Base-by-base conservation (phyloP, 2,329 filamentous ascomycete species). In the Colletotrichum plurivorum region DNA sequence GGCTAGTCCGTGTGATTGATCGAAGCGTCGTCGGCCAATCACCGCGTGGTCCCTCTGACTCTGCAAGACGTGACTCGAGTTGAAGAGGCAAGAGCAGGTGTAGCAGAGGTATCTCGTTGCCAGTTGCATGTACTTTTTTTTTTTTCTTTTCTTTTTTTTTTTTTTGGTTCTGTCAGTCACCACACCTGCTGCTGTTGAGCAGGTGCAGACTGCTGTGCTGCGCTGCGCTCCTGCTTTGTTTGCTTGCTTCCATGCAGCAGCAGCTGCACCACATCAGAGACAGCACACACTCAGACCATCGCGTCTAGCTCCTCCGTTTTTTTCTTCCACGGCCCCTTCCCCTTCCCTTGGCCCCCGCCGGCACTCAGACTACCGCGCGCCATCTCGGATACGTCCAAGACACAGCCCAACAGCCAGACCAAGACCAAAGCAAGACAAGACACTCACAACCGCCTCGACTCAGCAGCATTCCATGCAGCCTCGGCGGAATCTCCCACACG, bases 1-100 rank as follows among this genome's bases (percentile, higher is more conserved):
- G 63, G 61, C 43, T 69, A 66, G 66, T 46, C 41, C 6, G 49
- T 69, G 66, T 69, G 66, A 69, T 66, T 48, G 46, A 48, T 31
- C 16, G 48, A 27, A 18, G 48, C 41, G 5, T n/a, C 22, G 7
- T 45, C n/a, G 18, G 43, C 66, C 61, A 69, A 69, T 69, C 41
- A 45, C 48, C 48, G 62, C 10, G 31, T 12, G 18, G 49, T 25
- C 22, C 16, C 22, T 16, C 16, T 12, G 12, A 48, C 41, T 20
- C 48, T 36, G 58, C 20, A 43, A 63, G 58, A 56, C 52, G 64
- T 67, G 64, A 67, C 64, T 67, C 64, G 51, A 63, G 45, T 27
- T 22, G 45, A 15, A 43, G n/a, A 52, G 56, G 64, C 43, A 15
- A 52, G 52, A 45, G 18, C n/a, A 3, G 7, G 31, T 36, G 31